Percentiles rank a stretch among this genome's conserved stretches.
phyloP scores from a whole-genome alignment of 2,329 filamentous ascomycete species.

The Trichoderma semiorbis region DNA sequence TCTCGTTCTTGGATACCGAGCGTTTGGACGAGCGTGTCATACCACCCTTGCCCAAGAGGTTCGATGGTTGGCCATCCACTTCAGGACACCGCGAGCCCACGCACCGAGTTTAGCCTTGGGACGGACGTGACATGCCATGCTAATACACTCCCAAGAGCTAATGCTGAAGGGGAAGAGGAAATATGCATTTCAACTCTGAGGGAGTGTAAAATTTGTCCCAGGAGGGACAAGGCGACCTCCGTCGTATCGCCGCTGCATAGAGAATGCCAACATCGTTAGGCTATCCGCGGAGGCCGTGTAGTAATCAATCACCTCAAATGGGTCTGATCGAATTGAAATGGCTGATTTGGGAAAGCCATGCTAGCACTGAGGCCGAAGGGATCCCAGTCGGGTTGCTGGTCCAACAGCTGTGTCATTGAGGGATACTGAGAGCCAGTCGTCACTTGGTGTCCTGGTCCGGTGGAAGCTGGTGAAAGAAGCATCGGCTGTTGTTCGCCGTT shows the following conservation, averaged over 20 bases:
- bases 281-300: not conserved
- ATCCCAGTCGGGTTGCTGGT: constrained; percentile 86
- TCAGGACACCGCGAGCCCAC: not conserved
- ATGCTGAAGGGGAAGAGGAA: not conserved
- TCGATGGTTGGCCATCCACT: not conserved
- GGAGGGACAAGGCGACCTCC: not conserved
- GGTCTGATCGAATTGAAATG: constrained; percentile 69
- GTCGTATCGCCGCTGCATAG: not conserved
- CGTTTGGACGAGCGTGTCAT: not conserved
- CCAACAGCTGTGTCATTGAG: constrained; percentile 60
- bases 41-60: not conserved
- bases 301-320: constrained; percentile 42
- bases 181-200: not conserved
- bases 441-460: constrained; percentile 38
- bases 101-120: not conserved
- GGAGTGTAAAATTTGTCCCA: not conserved
- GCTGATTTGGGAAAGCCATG: constrained; percentile 88
- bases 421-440: constrained; percentile 49
- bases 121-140: not conserved
- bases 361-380: constrained; percentile 90
- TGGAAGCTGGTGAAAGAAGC: constrained; percentile 40
- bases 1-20: not conserved
- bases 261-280: not conserved
- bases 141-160: not conserved
- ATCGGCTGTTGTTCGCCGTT: constrained; percentile 45